Conservation (phyloP, 1,139 yeast genomes). For the Yamadazyma diospyri region DNA sequence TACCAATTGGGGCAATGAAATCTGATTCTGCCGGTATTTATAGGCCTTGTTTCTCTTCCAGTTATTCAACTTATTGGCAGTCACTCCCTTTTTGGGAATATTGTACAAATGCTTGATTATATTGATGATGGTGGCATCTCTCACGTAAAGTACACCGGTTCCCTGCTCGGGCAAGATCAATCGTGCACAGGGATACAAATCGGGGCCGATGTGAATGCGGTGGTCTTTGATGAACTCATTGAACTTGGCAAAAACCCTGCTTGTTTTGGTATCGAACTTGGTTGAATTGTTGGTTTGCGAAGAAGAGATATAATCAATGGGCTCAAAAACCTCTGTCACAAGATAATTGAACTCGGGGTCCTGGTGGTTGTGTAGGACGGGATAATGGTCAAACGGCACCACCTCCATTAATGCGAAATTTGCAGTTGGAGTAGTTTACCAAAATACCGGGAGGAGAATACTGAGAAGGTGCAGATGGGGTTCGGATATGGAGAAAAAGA, state of each 20-base stretch:
- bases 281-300: constrained; percentile 21
- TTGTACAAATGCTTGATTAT: constrained; percentile 34
- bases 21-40: neutral
- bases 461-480: too few relatives aligned
- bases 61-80: constrained; percentile 30
- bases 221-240: constrained; percentile 54
- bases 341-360: constrained; percentile 29
- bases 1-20: constrained; percentile 8
- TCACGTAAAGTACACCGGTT: constrained; percentile 48
- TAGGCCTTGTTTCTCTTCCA: constrained; percentile 29
- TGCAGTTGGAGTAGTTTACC: too few relatives aligned
- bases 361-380: constrained; percentile 15
- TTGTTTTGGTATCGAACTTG: constrained; percentile 23
- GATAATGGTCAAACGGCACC: constrained; percentile 3
- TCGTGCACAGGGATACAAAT: constrained; percentile 65
- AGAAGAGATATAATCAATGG: constrained; percentile 26
- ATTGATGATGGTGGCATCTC: constrained; percentile 49
- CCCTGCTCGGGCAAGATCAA: constrained; percentile 64
- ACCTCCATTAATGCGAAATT: constrained; percentile 1
- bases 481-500: too few relatives aligned
- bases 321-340: constrained; percentile 30
- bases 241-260: constrained; percentile 23
- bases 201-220: constrained; percentile 63
- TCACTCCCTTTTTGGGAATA: constrained; percentile 35
- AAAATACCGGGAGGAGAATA: too few relatives aligned